Evolutionary conservation across 2,329 filamentous ascomycete genomes (phyloP), one percentile per base, ranked within the genome.

Genomic region (Fusarium sublunatum): DNA sequence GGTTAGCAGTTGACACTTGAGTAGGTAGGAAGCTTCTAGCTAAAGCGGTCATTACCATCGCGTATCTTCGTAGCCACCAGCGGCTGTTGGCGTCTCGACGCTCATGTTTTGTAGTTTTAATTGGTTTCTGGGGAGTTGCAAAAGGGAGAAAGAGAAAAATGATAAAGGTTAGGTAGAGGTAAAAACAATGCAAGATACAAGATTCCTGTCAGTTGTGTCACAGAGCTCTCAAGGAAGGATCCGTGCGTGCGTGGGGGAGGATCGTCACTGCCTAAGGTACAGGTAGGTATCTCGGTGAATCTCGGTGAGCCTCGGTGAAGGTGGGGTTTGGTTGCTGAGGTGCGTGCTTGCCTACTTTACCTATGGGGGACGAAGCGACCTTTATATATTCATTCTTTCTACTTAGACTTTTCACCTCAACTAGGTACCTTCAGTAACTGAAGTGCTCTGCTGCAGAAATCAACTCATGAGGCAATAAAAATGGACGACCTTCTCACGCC

Each of bases 401-500:
- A 19, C 19, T 19, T 19, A 19, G 19, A 19, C 19, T 19, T 19
- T 19, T 19, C 19, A 19, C 19, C 19, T 19, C 19, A 19, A 19
- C 19, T 19, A 19, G 19, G 19, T 19, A 19, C 19, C 19, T 19
- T 19, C 19, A 3, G 19, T 19, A 19, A 19, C 19, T 19, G 19
- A 19, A 19, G 19, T 19, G 19, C 19, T 19, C 19, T 19, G 3
- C 19, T 19, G 2, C 19, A 19, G 2, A 19, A 19, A 19, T 2
- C 19, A 19, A 19, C 19, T 3, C 19, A 19, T 19, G 19, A 19
- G 19, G 3, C 19, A 12, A 34, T 22, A 32, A 67, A 45, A 26
- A 88, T 88, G 86, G 85, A 86, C 53, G 80, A 80, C 26, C 74
- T 88, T 25, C 74, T 88, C 55, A 84, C 78, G 9, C 83, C 81